Conservation (phyloP, 2,329 filamentous ascomycete species). For the Colletotrichum filicis region DNA sequence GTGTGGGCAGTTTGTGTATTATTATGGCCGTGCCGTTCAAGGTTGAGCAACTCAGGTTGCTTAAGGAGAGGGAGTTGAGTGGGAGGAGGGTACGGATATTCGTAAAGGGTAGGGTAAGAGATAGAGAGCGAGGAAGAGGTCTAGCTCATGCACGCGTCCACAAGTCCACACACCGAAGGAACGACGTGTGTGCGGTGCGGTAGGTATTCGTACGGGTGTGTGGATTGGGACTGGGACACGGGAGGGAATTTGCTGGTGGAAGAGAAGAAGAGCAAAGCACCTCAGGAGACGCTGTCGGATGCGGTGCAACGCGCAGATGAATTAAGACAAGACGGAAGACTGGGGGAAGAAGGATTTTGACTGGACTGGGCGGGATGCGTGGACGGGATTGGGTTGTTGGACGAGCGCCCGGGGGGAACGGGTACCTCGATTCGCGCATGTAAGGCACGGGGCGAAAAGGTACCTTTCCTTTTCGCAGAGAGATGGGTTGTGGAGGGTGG, state of each 20-base stretch:
- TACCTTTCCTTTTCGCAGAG: too few species aligned
- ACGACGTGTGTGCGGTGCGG: background rate
- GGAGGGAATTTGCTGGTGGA: background rate
- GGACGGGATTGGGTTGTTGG: background rate
- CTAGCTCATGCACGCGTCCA: conserved; percentile 22
- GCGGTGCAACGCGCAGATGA: background rate
- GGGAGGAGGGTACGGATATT: background rate
- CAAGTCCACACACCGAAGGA: background rate
- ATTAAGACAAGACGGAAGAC: background rate
- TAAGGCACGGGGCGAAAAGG: too few species aligned
- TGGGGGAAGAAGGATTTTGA: background rate
- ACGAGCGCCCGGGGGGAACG: too few species aligned
- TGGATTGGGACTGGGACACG: background rate
- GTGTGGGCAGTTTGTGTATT: background rate
- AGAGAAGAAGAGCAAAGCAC: background rate
- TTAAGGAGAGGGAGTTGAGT: conserved; percentile 25
- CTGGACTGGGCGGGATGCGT: background rate
- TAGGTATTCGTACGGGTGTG: background rate
- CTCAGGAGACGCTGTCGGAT: background rate
- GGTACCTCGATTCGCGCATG: too few species aligned
- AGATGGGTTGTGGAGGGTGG: background rate
- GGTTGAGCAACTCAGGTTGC: background rate
- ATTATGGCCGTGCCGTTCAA: background rate
- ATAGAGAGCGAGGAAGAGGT: conserved; percentile 19
- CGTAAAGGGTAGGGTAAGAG: conserved; percentile 4